Percentiles rank a stretch among this genome's conserved stretches.
These are phyloP conservation scores for Cinnamomum chago DNA, from an alignment of 164 flowering plant genomes.

Conservation along the genomic window DNA sequence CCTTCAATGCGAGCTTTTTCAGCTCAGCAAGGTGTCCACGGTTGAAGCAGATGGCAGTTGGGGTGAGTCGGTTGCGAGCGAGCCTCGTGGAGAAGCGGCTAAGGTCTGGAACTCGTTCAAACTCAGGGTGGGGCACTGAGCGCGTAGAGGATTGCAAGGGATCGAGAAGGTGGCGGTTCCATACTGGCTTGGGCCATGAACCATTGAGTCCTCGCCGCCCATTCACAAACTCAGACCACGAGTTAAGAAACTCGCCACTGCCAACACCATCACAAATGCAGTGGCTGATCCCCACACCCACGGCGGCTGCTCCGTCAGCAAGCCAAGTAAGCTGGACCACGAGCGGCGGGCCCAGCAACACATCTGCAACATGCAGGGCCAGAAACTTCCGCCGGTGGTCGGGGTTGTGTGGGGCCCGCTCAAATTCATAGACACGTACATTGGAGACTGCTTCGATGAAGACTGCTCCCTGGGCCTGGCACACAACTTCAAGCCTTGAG, in stretches of 20 bases:
- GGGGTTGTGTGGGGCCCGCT: slow-evolving; percentile 32
- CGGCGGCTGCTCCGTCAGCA: slow-evolving; percentile 41
- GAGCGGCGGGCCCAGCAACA: slow-evolving; percentile 48
- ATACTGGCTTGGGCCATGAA: slow-evolving; percentile 31
- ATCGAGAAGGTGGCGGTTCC: slow-evolving; percentile 57
- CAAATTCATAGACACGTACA: slow-evolving; percentile 27
- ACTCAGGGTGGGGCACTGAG: slow-evolving; percentile 44
- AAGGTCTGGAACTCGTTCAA: slow-evolving; percentile 42
- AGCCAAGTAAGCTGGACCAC: slow-evolving; percentile 76
- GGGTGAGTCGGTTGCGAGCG: slow-evolving; percentile 32
- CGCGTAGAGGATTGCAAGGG: background rate
- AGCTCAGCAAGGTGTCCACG: slow-evolving; percentile 21
- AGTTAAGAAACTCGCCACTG: slow-evolving; percentile 54
- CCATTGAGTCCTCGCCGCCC: slow-evolving; percentile 15
- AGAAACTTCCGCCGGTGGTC: slow-evolving; percentile 48
- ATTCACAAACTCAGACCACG: slow-evolving; percentile 41
- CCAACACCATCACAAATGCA: slow-evolving; percentile 68
- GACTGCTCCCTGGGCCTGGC: slow-evolving; percentile 53
- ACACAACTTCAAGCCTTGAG: slow-evolving; percentile 44
- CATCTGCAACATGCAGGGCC: slow-evolving; percentile 44
- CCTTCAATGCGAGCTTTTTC: slow-evolving; percentile 22
- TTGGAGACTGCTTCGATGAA: slow-evolving; percentile 50
- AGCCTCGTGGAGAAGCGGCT: slow-evolving; percentile 40
- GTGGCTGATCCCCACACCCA: slow-evolving; percentile 50
- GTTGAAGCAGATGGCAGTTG: slow-evolving; percentile 41